phyloP scores from a whole-genome alignment of 495 filamentous ascomycete species.

The Hypomontagnella submonticulosa region DNA sequence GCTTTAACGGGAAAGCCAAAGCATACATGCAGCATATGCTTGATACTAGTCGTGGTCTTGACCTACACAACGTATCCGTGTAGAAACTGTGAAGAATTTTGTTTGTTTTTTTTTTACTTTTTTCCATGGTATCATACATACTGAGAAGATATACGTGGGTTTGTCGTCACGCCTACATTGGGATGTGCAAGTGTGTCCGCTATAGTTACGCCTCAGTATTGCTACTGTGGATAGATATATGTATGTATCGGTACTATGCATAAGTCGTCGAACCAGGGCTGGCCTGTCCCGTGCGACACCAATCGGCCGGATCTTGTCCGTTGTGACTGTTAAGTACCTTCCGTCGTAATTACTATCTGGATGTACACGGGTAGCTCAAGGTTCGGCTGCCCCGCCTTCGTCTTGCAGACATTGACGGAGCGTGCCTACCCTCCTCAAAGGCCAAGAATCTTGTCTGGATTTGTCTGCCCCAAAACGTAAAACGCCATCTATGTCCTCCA shows the following conservation, averaged over 20 bases:
- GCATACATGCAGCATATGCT: neutral
- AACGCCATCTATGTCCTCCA: constrained; percentile 7
- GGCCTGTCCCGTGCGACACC: constrained; percentile 5
- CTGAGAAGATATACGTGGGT: neutral
- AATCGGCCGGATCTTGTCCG: neutral
- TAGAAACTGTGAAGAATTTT: too few relatives aligned
- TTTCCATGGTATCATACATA: too few relatives aligned
- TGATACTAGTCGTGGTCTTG: too few relatives aligned
- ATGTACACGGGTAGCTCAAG: constrained; percentile 19
- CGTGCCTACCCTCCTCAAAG: neutral
- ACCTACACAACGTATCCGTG: too few relatives aligned
- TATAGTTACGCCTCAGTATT: neutral
- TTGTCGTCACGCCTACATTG: too few relatives aligned
- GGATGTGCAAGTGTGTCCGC: too few relatives aligned
- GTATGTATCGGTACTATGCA: constrained; percentile 2
- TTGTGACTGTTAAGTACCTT: constrained; percentile 11
- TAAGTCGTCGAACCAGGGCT: constrained; percentile 3
- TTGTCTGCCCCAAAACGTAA: neutral
- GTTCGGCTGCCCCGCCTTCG: constrained; percentile 21
- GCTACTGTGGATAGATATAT: neutral
- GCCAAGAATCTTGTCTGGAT: too few relatives aligned
- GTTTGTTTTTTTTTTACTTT: too few relatives aligned
- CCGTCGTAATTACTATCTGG: constrained; percentile 6
- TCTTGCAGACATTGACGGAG: constrained; percentile 6
- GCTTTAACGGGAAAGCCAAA: constrained; percentile 23